A percentile compares a stretch with the other conserved stretches of the same genome.
Evolutionary conservation across 306 rosid genomes (phyloP).

Genomic region (Malus fusca): DNA sequence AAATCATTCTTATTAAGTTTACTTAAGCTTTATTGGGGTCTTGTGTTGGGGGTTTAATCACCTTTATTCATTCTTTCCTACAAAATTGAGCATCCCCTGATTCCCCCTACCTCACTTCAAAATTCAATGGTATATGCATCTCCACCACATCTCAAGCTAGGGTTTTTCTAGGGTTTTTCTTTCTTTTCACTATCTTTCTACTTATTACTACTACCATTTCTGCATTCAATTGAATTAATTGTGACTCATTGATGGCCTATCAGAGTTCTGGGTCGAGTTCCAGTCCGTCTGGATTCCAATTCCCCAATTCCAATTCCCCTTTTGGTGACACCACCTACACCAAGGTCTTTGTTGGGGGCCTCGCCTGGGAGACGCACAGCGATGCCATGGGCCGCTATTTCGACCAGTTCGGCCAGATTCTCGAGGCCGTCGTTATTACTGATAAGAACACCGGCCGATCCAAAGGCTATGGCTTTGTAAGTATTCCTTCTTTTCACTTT

Average conservation of each 20-base stretch:
- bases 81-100: constrained; percentile 4
- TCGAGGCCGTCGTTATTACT: constrained; percentile 86
- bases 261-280: constrained; percentile 83
- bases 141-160: constrained; percentile 31
- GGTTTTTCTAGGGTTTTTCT: constrained; percentile 18
- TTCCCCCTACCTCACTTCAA: constrained; percentile 12
- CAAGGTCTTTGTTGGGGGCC: constrained; percentile 91
- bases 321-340: constrained; percentile 93
- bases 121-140: constrained; percentile 19
- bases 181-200: constrained; percentile 1
- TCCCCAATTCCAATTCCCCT: constrained; percentile 46
- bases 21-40: no score
- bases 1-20: not conserved
- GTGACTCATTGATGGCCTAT: constrained; percentile 56
- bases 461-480: constrained; percentile 97
- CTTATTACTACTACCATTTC: no score
- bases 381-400: constrained; percentile 83
- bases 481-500: constrained; percentile 37
- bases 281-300: constrained; percentile 62
- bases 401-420: constrained; percentile 81
- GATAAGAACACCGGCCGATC: constrained; percentile 95
- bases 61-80: not conserved
- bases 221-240: not conserved
- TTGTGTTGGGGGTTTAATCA: not conserved
- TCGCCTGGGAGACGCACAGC: constrained; percentile 97